Percentiles rank a stretch among this genome's conserved stretches.
Evolutionary conservation across 495 filamentous ascomycete genomes (phyloP).

Genomic region (Delitschia confertaspora): DNA sequence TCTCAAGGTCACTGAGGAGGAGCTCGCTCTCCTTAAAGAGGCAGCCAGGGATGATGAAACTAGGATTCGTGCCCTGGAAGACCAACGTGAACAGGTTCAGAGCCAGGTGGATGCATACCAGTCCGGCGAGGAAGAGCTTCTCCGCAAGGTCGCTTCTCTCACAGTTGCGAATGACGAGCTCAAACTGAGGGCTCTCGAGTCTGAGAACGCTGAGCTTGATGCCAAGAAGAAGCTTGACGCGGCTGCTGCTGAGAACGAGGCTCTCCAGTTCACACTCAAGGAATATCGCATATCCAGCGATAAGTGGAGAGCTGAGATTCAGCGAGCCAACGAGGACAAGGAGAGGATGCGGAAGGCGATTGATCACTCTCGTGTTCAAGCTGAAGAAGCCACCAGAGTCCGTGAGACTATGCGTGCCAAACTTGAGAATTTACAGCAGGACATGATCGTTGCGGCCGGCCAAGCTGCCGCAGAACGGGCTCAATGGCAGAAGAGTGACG

Average conservation of each 20-base stretch:
- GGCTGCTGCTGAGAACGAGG: constrained; percentile 50
- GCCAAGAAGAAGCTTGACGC: constrained; percentile 58
- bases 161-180: constrained; percentile 29
- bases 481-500: constrained; percentile 61
- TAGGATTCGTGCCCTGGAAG: constrained; percentile 37
- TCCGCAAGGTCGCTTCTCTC: constrained; percentile 10
- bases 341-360: constrained; percentile 50
- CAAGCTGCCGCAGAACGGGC: constrained; percentile 74
- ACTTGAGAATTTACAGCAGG: constrained; percentile 71
- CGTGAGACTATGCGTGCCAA: constrained; percentile 71
- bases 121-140: constrained; percentile 11
- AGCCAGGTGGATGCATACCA: constrained; percentile 5
- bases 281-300: constrained; percentile 52
- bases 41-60: constrained; percentile 57
- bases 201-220: constrained; percentile 53
- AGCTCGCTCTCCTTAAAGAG: constrained; percentile 57
- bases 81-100: constrained; percentile 35
- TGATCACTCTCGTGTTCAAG: constrained; percentile 58
- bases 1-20: constrained; percentile 66
- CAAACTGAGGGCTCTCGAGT: constrained; percentile 48
- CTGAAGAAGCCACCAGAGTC: constrained; percentile 74
- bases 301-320: constrained; percentile 47
- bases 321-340: constrained; percentile 48
- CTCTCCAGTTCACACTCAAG: constrained; percentile 50
- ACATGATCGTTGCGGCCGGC: constrained; percentile 67